Conservation (phyloP, 2,329 filamentous ascomycete genomes). For the Colletotrichum plurivorum region DNA sequence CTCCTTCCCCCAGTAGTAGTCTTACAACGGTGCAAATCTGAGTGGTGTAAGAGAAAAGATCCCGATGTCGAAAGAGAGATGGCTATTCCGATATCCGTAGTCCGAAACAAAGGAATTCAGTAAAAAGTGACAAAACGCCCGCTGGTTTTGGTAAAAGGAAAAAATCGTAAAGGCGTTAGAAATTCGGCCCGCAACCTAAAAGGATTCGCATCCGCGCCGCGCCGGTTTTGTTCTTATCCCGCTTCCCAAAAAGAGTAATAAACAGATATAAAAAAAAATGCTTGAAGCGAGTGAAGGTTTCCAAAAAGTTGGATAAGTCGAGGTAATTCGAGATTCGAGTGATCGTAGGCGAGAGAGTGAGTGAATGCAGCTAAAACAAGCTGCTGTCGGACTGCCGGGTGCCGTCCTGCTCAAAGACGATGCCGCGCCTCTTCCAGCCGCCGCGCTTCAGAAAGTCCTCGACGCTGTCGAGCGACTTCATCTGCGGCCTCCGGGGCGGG, state of each 20-base stretch:
- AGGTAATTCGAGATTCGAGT: too few relatives aligned
- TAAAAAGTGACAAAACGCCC: slow-evolving; percentile 19
- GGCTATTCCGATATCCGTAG: background rate
- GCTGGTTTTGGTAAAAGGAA: slow-evolving; percentile 24
- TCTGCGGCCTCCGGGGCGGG: slow-evolving; percentile 50
- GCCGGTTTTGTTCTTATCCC: slow-evolving; percentile 2
- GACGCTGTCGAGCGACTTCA: slow-evolving; percentile 52
- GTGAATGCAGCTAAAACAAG: slow-evolving; percentile 27
- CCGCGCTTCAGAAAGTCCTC: slow-evolving; percentile 59
- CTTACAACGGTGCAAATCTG: slow-evolving; percentile 7
- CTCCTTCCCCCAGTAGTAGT: background rate
- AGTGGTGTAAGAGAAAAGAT: background rate
- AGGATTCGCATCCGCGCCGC: background rate
- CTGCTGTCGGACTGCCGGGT: slow-evolving; percentile 39
- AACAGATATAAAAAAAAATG: background rate
- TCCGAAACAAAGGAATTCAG: slow-evolving; percentile 9
- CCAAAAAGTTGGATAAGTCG: too few relatives aligned
- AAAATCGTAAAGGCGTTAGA: slow-evolving; percentile 21
- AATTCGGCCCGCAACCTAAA: background rate
- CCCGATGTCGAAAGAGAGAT: too few relatives aligned
- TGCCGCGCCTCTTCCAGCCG: slow-evolving; percentile 60
- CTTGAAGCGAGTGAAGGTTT: background rate
- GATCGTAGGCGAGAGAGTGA: background rate
- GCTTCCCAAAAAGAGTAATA: background rate
- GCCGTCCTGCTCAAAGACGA: slow-evolving; percentile 56